Evolutionary conservation across 2,329 filamentous ascomycete genomes (phyloP), one percentile per base, ranked within the genome.

Genomic region (Epichloe coenophiala): DNA sequence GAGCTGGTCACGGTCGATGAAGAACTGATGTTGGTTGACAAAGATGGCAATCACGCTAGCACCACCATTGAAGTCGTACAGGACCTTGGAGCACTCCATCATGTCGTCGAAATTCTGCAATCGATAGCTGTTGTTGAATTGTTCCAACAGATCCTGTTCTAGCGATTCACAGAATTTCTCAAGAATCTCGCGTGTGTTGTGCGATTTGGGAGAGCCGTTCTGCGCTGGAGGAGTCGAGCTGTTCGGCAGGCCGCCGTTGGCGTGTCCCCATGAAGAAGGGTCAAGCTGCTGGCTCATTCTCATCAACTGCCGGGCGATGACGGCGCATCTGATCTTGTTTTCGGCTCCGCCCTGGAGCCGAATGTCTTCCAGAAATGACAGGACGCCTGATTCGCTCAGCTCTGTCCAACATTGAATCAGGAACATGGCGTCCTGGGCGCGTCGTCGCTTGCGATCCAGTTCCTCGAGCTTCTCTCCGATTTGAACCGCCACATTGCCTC

Each of bases 21-120:
- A 98, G 75, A 98, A 98, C 62, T 95, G 89, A 68, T 98, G 94
- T 66, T 98, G 93, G 63, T 98, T 98, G 62, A 98, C 91, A 66
- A 97, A 98, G 11, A 91, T 76, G 13, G 88, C 91, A 66, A 96
- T 95, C 53, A 97, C 93, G 64, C 90, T 97, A 51, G 88, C 83
- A 48, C 93, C 93, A 48, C 93, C 89, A 65, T 91, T 95, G 74
- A 98, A 98, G 68, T 97, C 93, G 63, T 93, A 79, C 55, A 98
- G 73, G 41, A 96, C 93, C 61, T 87, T 87, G 50, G 94, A 88
- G 64, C 93, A 98, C 64, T 97, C 93, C 70, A 88, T 84, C 94
- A 98, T 98, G 60, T 94, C 90, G 58, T 96, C 88, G 62, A 95
- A 96, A 68, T 97, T 95, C 60, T 95, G 89, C 58, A 86, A 83